Conservation (phyloP, 257 asterid genomes). For the Rubia yunnanensis region DNA sequence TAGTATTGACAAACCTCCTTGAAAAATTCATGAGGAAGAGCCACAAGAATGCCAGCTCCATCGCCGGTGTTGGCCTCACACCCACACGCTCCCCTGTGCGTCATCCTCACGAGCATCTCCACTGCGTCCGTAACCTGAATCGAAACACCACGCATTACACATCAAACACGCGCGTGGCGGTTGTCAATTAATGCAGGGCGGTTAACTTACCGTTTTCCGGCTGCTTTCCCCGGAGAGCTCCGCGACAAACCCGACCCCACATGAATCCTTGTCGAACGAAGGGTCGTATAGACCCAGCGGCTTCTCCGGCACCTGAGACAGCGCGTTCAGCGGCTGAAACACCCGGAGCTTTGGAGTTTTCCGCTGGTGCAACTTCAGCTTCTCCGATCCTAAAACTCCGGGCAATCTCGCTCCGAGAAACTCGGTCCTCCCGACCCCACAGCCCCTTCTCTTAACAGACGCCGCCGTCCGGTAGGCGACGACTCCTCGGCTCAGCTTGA, state of each 20-base stretch:
- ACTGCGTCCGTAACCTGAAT: conserved; percentile 85
- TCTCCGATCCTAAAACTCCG: conserved; percentile 38
- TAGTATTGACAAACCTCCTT: conserved; percentile 45
- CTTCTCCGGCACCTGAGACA: conserved; percentile 92
- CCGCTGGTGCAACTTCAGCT: conserved; percentile 46
- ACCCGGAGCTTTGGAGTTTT: conserved; percentile 46
- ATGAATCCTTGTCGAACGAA: conserved; percentile 86
- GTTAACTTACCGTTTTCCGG: conserved; percentile 68
- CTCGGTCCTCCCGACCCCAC: conserved; percentile 18
- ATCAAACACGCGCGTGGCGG: no score
- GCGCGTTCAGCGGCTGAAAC: conserved; percentile 44
- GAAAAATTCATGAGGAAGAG: conserved; percentile 79
- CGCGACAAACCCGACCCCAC: conserved; percentile 98
- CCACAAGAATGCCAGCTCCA: conserved; percentile 99
- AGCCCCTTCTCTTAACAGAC: conserved; percentile 20
- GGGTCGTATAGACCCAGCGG: conserved; percentile 96
- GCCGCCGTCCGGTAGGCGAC: conserved; percentile 22
- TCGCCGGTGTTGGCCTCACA: conserved; percentile 99
- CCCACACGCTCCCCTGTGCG: conserved; percentile 99
- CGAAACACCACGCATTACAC: background rate
- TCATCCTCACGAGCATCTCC: conserved; percentile 92
- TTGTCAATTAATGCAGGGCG: background rate
- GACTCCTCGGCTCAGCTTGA: conserved; percentile 56
- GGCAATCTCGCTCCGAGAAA: conserved; percentile 41
- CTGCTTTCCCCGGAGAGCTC: conserved; percentile 92